Evolutionary conservation across 2,329 filamentous ascomycete genomes (phyloP).

Genomic region (Seiridium cupressi): DNA sequence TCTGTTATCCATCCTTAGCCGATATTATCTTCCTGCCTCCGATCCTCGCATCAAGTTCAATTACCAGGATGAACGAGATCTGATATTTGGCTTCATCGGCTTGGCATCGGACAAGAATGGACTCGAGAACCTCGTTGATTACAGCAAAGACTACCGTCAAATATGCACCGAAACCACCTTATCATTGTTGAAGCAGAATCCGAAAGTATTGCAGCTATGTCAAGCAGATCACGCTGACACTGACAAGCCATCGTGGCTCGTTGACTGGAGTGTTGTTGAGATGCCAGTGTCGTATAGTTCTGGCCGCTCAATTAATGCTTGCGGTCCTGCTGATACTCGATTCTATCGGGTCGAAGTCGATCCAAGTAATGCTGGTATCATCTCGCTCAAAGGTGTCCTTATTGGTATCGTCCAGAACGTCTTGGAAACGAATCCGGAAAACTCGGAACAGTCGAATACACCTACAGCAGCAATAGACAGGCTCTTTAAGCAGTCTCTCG

Average conservation of each 20-base stretch:
- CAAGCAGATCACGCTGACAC: not conserved
- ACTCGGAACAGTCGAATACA: not conserved
- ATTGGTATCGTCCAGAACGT: not conserved
- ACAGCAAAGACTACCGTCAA: not conserved
- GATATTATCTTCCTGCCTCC: constrained; percentile 9
- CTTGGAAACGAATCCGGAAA: not conserved
- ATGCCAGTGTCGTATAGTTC: not conserved
- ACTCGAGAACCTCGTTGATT: not conserved
- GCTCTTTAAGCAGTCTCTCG: not conserved
- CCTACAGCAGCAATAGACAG: not conserved
- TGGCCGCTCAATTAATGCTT: not conserved
- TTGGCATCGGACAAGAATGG: not conserved
- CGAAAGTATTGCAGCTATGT: not conserved
- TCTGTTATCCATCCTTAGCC: constrained; percentile 14
- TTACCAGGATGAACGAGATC: not conserved
- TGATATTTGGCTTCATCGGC: not conserved
- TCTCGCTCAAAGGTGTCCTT: not conserved
- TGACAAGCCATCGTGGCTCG: constrained; percentile 13
- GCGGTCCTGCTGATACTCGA: not conserved
- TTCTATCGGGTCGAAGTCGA: not conserved
- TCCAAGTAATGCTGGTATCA: not conserved
- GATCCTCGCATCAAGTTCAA: not conserved
- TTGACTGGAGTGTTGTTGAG: constrained; percentile 16
- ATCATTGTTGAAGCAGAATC: not conserved
- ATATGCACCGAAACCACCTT: not conserved